phyloP scores from a whole-genome alignment of 1,284 basidiomycete species.

The Trametes sp. region DNA sequence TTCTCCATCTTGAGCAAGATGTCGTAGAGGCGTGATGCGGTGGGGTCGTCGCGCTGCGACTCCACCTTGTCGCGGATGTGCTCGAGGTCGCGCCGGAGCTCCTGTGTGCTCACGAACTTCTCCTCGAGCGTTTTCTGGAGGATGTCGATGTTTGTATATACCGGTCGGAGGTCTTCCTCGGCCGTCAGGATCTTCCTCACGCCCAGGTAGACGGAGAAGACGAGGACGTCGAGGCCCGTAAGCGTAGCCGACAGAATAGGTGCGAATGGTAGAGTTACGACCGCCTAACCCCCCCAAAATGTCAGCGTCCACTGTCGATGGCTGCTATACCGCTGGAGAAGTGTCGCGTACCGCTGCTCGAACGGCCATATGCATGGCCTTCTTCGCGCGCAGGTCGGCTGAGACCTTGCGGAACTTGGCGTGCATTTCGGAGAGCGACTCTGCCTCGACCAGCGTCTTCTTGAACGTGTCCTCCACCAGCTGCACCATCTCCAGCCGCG shows the following conservation, averaged over 20 bases:
- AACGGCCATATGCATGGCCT: background rate
- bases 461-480: background rate
- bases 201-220: slow-evolving; percentile 4
- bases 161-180: slow-evolving; percentile 2
- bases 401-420: background rate
- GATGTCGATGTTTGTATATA: background rate
- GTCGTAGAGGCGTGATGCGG: background rate
- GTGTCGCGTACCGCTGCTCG: background rate
- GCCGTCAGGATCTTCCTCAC: background rate
- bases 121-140: background rate
- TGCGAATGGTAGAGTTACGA: slow-evolving; percentile 8
- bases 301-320: no score
- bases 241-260: slow-evolving; percentile 11
- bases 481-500: background rate
- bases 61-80: background rate
- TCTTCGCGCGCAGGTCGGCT: no score
- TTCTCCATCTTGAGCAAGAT: background rate
- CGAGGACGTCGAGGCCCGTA: slow-evolving; percentile 8
- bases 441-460: background rate
- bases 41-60: background rate
- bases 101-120: background rate
- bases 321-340: no score
- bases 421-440: background rate
- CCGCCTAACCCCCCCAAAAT: no score
- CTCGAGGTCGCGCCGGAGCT: background rate